These are phyloP conservation scores for Thielaviopsis musarum DNA, from an alignment of 2,329 filamentous ascomycete genomes.

Conservation along the genomic window DNA sequence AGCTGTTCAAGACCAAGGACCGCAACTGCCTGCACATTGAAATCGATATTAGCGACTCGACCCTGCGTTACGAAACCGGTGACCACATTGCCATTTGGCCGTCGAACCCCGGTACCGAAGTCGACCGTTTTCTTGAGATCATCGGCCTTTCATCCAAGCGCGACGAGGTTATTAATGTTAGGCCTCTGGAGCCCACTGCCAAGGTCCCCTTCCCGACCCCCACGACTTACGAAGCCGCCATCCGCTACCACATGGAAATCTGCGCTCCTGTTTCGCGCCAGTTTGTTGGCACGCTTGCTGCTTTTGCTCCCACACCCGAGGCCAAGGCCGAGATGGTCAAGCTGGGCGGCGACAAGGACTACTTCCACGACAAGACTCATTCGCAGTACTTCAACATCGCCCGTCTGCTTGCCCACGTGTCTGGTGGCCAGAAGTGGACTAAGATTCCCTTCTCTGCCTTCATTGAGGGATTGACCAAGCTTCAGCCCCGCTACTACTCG, in stretches of 20 bases:
- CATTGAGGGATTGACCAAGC: conserved; percentile 83
- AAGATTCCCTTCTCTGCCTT: conserved; percentile 85
- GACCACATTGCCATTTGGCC: conserved; percentile 98
- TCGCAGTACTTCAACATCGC: conserved; percentile 78
- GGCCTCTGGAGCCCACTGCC: conserved; percentile 81
- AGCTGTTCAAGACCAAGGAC: conserved; percentile 77
- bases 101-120: conserved; percentile 81
- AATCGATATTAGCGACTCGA: conserved; percentile 76
- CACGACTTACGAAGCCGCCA: conserved; percentile 85
- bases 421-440: conserved; percentile 60
- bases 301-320: conserved; percentile 74
- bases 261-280: conserved; percentile 91
- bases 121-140: conserved; percentile 72
- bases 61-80: conserved; percentile 84
- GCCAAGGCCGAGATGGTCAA: conserved; percentile 77
- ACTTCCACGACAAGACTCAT: conserved; percentile 76
- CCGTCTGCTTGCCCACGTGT: conserved; percentile 58
- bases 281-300: conserved; percentile 71
- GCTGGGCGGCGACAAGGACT: conserved; percentile 84
- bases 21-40: conserved; percentile 96
- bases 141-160: conserved; percentile 63
- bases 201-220: conserved; percentile 96
- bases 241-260: conserved; percentile 94
- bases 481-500: conserved; percentile 97
- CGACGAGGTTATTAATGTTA: conserved; percentile 70